Base-by-base conservation (phyloP, 306 rosid genomes). In the Potentilla sterilis region DNA sequence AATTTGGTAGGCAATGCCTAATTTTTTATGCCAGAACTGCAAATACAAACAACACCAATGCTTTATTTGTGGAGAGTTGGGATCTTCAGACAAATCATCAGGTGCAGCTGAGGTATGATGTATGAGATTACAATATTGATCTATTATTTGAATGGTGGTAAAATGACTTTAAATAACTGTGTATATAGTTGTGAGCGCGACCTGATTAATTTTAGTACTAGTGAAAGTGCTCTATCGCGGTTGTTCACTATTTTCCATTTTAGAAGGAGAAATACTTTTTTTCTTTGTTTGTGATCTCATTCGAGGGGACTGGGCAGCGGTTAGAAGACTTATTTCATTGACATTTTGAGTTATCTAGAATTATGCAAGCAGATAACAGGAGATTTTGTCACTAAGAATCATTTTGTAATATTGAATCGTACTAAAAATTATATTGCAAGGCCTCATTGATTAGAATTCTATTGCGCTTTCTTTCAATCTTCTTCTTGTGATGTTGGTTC, bases 11-110 rank as follows among this genome's bases (percentile, higher is more conserved):
- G 94, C 82, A n/a, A 88, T 78, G 58, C 89, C 67, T 61, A 83
- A 68, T 71, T 94, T 83, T 47, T 69, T 84, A 51, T 94, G 98
- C 70, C 81, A 86, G 85, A 94, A 91, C 87, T 94, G 97, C 41
- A 79, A 86, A 77, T 54, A 69, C 76, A 83, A 86, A 58, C 86
- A 80, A 81, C 98, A 94, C 70, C 98, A 94, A 78, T 94, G 98
- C 84, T 91, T 87, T 83, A 89, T 61, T 72, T 94, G 98, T 78
- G 94, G 98, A 80, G 73, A 79, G 74, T 82, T 91, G 73, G 97
- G 98, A 55, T 85, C 88, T 59, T 94, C 97, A 38, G 89, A 86
- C 70, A 88, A 86, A 68, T 83, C 81, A 80, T 82, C 85, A 0
- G 88, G 88, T 81, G 88, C 94, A 76, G 94, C 96, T 76, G 94